A percentile compares a stretch with the other conserved stretches of the same genome.
Conservation (phyloP, 2,329 filamentous ascomycete species). For the Samsoniella hepiali region DNA sequence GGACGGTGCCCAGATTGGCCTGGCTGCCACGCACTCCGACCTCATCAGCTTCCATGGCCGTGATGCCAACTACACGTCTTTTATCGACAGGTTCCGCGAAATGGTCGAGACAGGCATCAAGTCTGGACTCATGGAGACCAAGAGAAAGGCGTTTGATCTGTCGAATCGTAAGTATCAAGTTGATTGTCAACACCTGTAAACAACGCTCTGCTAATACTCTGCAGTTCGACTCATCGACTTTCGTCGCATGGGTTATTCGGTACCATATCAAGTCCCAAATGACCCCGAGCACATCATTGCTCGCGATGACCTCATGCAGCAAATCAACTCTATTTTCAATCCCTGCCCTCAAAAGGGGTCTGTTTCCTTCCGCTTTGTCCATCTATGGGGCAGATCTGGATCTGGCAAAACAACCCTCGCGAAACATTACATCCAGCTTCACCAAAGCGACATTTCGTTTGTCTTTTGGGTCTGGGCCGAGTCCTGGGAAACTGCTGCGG, state of each 20-base stretch:
- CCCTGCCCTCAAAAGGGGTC: conserved; percentile 16
- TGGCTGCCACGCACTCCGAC: conserved; percentile 25
- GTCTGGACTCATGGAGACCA: conserved; percentile 22
- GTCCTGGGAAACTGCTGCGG: conserved; percentile 27
- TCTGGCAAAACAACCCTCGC: conserved; percentile 27
- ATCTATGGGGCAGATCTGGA: conserved; percentile 25
- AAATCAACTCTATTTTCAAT: conserved; percentile 22
- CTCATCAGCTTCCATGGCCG: conserved; percentile 26
- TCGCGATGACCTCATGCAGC: conserved; percentile 22
- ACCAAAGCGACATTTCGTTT: conserved; percentile 24
- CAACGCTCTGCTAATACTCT: not conserved
- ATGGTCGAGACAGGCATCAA: conserved; percentile 22
- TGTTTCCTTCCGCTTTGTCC: conserved; percentile 24
- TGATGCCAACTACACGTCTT: conserved; percentile 26
- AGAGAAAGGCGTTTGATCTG: not conserved
- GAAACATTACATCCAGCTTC: conserved; percentile 25
- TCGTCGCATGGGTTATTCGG: not conserved
- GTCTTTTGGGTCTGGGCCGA: conserved; percentile 29
- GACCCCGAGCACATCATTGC: conserved; percentile 20
- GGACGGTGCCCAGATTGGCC: conserved; percentile 25
- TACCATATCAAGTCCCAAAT: not conserved
- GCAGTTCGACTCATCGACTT: conserved; percentile 1
- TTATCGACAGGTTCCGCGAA: conserved; percentile 24
- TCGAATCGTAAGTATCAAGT: not conserved
- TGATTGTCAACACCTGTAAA: not conserved